phyloP scores from a whole-genome alignment of 1,284 basidiomycete genomes.

The Ceratobasidium sp. region DNA sequence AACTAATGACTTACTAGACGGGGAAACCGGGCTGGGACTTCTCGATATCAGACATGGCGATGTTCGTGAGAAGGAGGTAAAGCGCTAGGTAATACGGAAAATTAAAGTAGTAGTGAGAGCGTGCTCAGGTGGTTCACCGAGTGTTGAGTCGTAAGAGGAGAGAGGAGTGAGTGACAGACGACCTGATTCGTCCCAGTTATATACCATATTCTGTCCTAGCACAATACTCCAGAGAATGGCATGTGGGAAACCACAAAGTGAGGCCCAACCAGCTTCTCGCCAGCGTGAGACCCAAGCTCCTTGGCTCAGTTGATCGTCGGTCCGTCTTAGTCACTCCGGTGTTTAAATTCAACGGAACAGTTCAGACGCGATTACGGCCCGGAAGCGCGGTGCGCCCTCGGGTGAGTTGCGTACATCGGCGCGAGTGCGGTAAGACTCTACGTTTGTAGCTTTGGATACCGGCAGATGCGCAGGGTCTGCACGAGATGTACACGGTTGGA shows the following conservation, averaged over 20 bases:
- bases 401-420: conserved; percentile 11
- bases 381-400: conserved; percentile 18
- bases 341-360: conserved; percentile 12
- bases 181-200: conserved; percentile 6
- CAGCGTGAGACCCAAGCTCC: conserved; percentile 28
- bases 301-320: conserved; percentile 37
- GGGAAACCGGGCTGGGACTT: conserved; percentile 36
- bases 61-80: conserved; percentile 19
- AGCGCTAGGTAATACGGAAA: conserved; percentile 3
- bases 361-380: neutral
- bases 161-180: neutral
- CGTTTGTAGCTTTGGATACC: neutral
- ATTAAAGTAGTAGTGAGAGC: conserved; percentile 7
- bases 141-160: conserved; percentile 29
- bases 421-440: conserved; percentile 4
- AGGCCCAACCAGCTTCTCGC: neutral
- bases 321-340: conserved; percentile 1
- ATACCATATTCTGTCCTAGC: conserved; percentile 9
- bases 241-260: neutral
- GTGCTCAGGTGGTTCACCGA: no score
- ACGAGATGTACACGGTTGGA: neutral
- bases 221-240: neutral
- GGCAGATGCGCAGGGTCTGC: neutral
- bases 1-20: conserved; percentile 9
- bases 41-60: conserved; percentile 14